Base-by-base conservation (phyloP, 2,329 filamentous ascomycete species). In the Arthroderma sp. region DNA sequence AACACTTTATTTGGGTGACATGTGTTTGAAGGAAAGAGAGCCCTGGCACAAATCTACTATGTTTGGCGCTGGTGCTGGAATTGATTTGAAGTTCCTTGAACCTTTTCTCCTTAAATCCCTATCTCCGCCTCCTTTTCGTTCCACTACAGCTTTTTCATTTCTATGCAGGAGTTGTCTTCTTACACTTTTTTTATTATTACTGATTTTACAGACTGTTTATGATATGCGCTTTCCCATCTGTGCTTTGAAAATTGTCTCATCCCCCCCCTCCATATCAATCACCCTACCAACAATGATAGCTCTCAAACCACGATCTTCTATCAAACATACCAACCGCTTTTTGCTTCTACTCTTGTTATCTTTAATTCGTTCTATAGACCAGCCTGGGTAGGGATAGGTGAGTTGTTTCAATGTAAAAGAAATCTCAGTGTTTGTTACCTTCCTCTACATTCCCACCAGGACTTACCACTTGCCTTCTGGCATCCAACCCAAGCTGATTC, bases 281-380 rank as follows among this genome's bases (percentile, higher is more conserved):
- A 22, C 15, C 15, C 15, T 22, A 22, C 15, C 15, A 22, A 22
- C 15, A 22, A 22, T 22, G 15, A 22, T 22, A 22, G 15, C 15
- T 22, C 15, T 22, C 15, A 22, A 22, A 22, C 15, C 15, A 22
- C 15, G 15, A 22, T 22, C 15, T 22, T 22, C 15, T 22, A 22
- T 22, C 15, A 22, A 22, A 22, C 15, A 22, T 22, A 22, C 15
- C 15, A 22, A 22, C 15, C 15, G 3, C 15, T 22, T 22, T 22
- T 22, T 22, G 15, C 15, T 22, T 22, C 15, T 22, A 22, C 15
- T 22, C 15, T 22, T 22, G 8, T 34, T 34, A 34, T 34, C 11
- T 34, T 9, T 34, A 8, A 34, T 36, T 32, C 33, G 33, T 43
- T 43, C 41, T 37, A 43, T 43, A 43, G 41, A 43, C 41, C 6